Evolutionary conservation across 331 rosid genomes (phyloP).

Genomic region (Quercus lobata): DNA sequence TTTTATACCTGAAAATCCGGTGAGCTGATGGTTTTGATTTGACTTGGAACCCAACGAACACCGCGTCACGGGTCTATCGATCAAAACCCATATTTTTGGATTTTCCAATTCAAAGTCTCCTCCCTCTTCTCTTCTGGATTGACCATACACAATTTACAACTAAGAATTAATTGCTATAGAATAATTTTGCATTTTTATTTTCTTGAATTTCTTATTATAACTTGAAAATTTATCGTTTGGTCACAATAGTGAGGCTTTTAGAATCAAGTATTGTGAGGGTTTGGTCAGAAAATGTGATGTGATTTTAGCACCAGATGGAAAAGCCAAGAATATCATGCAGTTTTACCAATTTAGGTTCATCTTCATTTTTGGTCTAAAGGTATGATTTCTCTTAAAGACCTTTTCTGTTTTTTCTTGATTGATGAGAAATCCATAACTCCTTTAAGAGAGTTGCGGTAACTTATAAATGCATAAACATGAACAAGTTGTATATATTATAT

Average conservation of each 20-base stretch:
- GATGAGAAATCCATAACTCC: not conserved
- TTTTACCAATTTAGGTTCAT: not conserved
- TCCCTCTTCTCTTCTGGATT: slow-evolving; percentile 16
- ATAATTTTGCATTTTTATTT: not conserved
- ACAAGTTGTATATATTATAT: too few relatives aligned
- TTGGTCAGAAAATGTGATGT: not conserved
- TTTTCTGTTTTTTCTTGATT: not conserved
- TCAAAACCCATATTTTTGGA: slow-evolving; percentile 35
- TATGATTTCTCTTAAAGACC: not conserved
- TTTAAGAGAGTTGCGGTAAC: not conserved
- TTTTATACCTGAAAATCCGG: slow-evolving; percentile 25
- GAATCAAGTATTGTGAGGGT: not conserved
- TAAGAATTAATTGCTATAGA: slow-evolving; percentile 8
- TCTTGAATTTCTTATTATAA: not conserved
- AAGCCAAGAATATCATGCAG: slow-evolving; percentile 3
- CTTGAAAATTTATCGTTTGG: not conserved
- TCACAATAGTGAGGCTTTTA: too few relatives aligned
- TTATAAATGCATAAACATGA: not conserved
- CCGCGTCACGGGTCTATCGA: slow-evolving; percentile 30
- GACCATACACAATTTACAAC: not conserved
- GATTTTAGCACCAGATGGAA: not conserved
- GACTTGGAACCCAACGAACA: slow-evolving; percentile 30
- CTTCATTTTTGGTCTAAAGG: not conserved
- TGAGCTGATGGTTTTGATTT: slow-evolving; percentile 38
- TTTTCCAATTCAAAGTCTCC: slow-evolving; percentile 23